Conservation (phyloP, 495 filamentous ascomycete species). For the Polyplosphaeria fusca region DNA sequence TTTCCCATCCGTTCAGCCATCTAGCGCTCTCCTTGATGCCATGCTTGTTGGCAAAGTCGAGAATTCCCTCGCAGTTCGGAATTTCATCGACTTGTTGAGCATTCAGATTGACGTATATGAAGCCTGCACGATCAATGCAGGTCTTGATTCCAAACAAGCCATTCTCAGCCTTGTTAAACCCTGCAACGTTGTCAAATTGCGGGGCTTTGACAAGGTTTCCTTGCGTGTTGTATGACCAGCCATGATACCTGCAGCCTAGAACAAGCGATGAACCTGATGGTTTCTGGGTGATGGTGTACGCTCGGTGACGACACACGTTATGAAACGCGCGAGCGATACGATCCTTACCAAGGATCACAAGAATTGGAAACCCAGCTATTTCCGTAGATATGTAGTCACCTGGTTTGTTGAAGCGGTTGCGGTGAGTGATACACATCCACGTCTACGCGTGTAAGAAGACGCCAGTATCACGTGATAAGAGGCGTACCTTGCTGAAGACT, state of each 20-base stretch:
- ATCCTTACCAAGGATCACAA: conserved; percentile 33
- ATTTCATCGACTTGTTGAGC: conserved; percentile 1
- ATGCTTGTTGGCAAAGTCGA: conserved; percentile 9
- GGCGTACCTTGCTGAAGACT: conserved; percentile 32
- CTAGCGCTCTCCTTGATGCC: neutral
- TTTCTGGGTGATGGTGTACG: conserved; percentile 32
- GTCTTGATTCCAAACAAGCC: conserved; percentile 27
- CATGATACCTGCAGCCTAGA: conserved; percentile 34
- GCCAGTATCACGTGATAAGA: neutral
- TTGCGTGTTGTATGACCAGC: conserved; percentile 33
- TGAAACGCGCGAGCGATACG: conserved; percentile 30
- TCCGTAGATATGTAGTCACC: conserved; percentile 31
- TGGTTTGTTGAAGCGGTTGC: conserved; percentile 28
- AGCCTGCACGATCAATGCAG: conserved; percentile 28
- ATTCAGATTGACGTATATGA: conserved; percentile 31
- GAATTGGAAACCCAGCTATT: conserved; percentile 24
- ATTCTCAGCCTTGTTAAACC: conserved; percentile 32
- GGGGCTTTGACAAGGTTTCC: conserved; percentile 32
- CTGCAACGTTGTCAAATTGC: conserved; percentile 31
- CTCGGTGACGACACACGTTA: conserved; percentile 35
- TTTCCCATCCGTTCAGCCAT: conserved; percentile 27
- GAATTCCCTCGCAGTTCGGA: conserved; percentile 9
- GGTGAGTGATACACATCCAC: conserved; percentile 28
- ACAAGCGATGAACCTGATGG: conserved; percentile 25
- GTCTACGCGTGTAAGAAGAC: conserved; percentile 4